phyloP scores from a whole-genome alignment of 257 asterid species.

The Petunia axillaris region DNA sequence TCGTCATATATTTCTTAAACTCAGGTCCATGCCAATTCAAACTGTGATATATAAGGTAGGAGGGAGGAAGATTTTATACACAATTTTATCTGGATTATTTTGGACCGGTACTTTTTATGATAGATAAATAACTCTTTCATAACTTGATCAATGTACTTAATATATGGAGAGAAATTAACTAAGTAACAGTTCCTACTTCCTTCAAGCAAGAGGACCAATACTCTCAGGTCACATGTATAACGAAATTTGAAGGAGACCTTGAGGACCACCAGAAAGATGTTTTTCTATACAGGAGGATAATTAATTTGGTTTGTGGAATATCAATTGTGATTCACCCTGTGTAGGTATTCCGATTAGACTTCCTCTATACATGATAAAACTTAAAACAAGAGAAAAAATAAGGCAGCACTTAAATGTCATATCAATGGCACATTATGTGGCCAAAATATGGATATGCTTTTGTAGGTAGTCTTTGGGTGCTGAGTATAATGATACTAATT shows the following conservation, averaged over 20 bases:
- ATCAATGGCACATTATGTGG: constrained; percentile 11
- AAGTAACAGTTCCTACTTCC: too few species aligned
- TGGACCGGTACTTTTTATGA: too few species aligned
- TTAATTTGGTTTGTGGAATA: not conserved
- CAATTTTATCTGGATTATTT: too few species aligned
- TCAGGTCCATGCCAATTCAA: too few species aligned
- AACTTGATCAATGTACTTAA: not conserved
- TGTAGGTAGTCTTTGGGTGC: not conserved
- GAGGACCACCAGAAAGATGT: constrained; percentile 3
- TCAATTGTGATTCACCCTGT: not conserved
- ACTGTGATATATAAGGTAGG: too few species aligned
- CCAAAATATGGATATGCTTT: not conserved
- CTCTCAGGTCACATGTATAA: not conserved
- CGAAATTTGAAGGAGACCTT: not conserved
- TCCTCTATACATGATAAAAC: not conserved
- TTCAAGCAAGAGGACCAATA: not conserved
- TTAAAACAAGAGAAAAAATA: not conserved
- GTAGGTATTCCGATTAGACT: not conserved
- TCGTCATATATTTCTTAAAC: too few species aligned
- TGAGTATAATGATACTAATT: not conserved
- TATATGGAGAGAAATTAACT: not conserved
- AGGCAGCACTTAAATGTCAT: not conserved
- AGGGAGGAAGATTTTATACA: too few species aligned
- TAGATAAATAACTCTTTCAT: not conserved
- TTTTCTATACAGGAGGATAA: not conserved